Percentiles rank a stretch among this genome's conserved stretches.
phyloP scores from a whole-genome alignment of 1,139 yeast genomes.

The Yamadazyma kanchanaburiensis region DNA sequence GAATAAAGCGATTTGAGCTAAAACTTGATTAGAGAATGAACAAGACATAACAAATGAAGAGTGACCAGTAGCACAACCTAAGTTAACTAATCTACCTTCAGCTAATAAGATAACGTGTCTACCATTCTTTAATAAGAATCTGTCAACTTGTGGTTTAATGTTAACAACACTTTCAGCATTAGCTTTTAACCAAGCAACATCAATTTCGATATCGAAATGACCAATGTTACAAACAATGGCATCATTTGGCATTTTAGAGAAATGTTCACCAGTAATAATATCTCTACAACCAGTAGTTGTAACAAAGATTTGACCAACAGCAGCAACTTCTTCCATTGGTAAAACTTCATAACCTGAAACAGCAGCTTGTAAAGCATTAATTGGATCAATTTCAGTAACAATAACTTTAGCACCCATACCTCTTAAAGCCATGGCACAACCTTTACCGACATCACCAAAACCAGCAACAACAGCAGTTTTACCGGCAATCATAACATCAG shows the following conservation, averaged over 20 bases:
- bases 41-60: constrained; percentile 99
- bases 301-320: constrained; percentile 94
- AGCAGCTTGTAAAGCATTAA: constrained; percentile 99
- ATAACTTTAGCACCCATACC: constrained; percentile 99
- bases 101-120: constrained; percentile 96
- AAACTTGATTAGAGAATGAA: constrained; percentile 99
- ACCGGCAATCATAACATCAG: constrained; percentile 99
- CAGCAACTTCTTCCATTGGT: constrained; percentile 93
- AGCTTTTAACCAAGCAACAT: constrained; percentile 95
- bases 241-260: constrained; percentile 94
- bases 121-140: constrained; percentile 87
- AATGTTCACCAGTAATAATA: constrained; percentile 88
- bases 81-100: constrained; percentile 99
- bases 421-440: constrained; percentile 99
- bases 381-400: constrained; percentile 97
- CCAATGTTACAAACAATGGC: constrained; percentile 99
- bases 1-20: constrained; percentile 98
- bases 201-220: constrained; percentile 98
- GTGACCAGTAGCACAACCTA: constrained; percentile 99
- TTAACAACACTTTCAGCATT: constrained; percentile 88
- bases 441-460: constrained; percentile 99
- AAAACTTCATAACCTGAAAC: constrained; percentile 98
- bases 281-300: constrained; percentile 99
- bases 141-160: constrained; percentile 99
- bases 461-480: constrained; percentile 99